Evolutionary conservation across 2,329 filamentous ascomycete genomes (phyloP), one percentile per base, ranked within the genome.

Genomic region (Cladophialophora yegresii): DNA sequence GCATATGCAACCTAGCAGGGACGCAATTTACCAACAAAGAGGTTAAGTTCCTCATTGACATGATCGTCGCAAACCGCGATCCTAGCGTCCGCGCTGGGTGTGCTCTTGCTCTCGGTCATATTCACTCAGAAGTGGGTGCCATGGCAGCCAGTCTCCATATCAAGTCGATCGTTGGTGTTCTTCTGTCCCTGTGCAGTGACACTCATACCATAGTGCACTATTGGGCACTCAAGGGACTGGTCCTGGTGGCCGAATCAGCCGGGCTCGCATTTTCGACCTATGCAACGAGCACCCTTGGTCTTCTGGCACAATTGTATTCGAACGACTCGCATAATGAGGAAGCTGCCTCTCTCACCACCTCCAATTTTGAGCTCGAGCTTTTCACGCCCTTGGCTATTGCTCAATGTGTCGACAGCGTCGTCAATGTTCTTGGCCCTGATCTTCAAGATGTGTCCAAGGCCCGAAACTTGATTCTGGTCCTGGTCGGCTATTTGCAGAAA

Each of bases 151-250:
- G 93, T 3, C 92, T 95, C 72, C 95, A 99, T 75, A 83, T 99
- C 57, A 98, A 98, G 80, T 97, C 92, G 1, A 97, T 99, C 56
- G 85, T 97, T n/a, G 90, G 93, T 20, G 96, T 99, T 45, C 81
- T 99, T n/a, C 96, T 98, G 90, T 98, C 95, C 7, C 83, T 99
- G 9, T 93, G 92, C 75, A 96, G 93, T 71, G 95, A 99, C 73
- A 91, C 93, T 22, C 95, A 99, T 75, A 93, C 95, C 0, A 88
- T 91, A 0, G 95, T 99, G 8, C 95, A 99, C 76, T 96, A 93
- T 74, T 98, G 93, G 92, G 93, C 96, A 2, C 81, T 99, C 51
- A 92, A 97, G 74, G 93, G 92, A 9, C 78, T 99, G 32, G 89
- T 91, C 1, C 83, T 90, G 58, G 92, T 96, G 12, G 90, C 93